Base-by-base conservation (phyloP, 805 yeast genomes). In the Nematodospora valgi region DNA sequence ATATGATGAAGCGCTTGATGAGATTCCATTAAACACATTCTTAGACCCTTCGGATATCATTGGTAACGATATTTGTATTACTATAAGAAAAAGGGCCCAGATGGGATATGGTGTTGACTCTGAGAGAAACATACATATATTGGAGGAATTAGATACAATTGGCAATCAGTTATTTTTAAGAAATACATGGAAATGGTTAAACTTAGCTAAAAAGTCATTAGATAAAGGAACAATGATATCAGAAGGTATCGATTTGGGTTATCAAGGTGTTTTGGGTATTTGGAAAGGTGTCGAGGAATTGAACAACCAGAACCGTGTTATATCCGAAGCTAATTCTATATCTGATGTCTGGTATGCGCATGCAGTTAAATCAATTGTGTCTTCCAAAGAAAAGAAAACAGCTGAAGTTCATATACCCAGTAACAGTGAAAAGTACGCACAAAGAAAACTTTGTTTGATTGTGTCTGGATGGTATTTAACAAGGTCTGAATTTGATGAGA, bases 381-480 rank as follows among this genome's bases (percentile, higher is more conserved):
- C 70, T 2, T 52, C 59, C n/a, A 75, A 74, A 47, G 72, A 73
- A 7, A 67, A 64, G 33, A 62, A 63, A 33, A 59, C 77, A 8
- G 70, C 78, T 0, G 62, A 68, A 4, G 62, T 70, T 19, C 68
- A 66, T 24, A 68, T 72, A 18, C 60, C 67, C 3, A 64, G 70
- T 11, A 60, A 63, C 11, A 71, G 77, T 37, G 70, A 67, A 9
- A 68, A 72, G 30, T 77, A 76, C 39, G 69, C 78, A 2, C 89
- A 85, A 51, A 62, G 98, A 42, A 79, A 78, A 45, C 62, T 89
- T 10, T 87, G 96, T 48, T 64, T 89, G 62, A 77, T 82, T 29
- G 86, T 86, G 11, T 81, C 88, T 23, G 98, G 98, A 2, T 89
- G 96, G 94, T 87, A 86, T 48, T 79, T 86, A 48, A 80, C 87